These are phyloP conservation scores for Vicia faba DNA, from an alignment of 306 rosid genomes.

Conservation along the genomic window DNA sequence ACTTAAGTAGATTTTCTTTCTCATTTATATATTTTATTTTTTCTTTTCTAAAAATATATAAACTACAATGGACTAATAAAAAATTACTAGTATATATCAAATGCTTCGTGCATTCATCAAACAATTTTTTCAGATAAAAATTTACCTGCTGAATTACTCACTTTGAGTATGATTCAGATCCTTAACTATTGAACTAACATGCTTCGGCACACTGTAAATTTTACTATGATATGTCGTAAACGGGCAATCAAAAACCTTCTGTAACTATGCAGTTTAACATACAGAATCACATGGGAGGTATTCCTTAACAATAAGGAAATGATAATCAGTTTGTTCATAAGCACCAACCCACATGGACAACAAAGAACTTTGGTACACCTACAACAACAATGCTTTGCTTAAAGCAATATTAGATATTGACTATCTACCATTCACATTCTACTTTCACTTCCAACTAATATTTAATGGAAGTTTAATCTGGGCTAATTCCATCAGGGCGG, in stretches of 20 bases:
- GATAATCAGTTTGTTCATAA: conserved; percentile 25
- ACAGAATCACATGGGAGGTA: conserved; percentile 7
- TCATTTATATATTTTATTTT: too few species aligned
- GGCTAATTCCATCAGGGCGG: conserved; percentile 58
- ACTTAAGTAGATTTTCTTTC: too few species aligned
- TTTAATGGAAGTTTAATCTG: conserved; percentile 38
- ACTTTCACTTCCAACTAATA: conserved; percentile 25
- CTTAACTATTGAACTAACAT: not conserved
- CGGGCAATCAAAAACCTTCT: not conserved
- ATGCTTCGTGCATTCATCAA: too few species aligned
- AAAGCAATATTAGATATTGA: conserved; percentile 15
- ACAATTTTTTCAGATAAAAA: too few species aligned
- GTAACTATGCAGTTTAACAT: conserved; percentile 30
- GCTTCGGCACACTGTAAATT: not conserved
- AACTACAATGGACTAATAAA: too few species aligned
- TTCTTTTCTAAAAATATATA: too few species aligned
- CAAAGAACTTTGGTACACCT: conserved; percentile 26
- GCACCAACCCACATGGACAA: conserved; percentile 33
- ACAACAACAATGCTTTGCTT: conserved; percentile 39
- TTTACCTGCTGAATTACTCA: too few species aligned
- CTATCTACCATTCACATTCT: conserved; percentile 38
- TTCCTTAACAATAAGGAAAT: conserved; percentile 18
- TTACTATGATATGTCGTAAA: not conserved
- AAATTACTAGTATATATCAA: too few species aligned
- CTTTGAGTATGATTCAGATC: not conserved